A percentile compares a stretch with the other conserved stretches of the same genome.
Conservation (phyloP, 2,329 filamentous ascomycete species). For the Aureobasidium subglaciale region DNA sequence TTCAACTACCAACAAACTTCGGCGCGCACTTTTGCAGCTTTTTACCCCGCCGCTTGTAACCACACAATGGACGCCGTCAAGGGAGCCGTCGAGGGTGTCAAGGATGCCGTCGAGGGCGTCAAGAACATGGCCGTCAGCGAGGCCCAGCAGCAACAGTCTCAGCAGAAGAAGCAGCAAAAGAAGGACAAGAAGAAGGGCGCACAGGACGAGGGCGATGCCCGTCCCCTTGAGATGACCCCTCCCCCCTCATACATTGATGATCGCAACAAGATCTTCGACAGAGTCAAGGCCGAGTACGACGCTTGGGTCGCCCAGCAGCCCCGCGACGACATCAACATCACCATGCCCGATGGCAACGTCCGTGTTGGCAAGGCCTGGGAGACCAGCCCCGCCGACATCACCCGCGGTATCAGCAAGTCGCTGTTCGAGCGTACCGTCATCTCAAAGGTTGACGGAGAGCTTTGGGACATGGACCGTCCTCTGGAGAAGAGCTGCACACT, state of each 20-base stretch:
- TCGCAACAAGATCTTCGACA: slow-evolving; percentile 80
- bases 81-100: slow-evolving; percentile 16
- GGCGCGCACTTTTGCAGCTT: slow-evolving; percentile 8
- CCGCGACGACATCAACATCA: slow-evolving; percentile 66
- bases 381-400: slow-evolving; percentile 76
- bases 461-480: slow-evolving; percentile 91
- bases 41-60: slow-evolving; percentile 7
- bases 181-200: slow-evolving; percentile 45
- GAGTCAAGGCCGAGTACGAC: slow-evolving; percentile 76
- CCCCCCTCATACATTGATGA: slow-evolving; percentile 73
- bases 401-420: slow-evolving; percentile 74
- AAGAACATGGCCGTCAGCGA: slow-evolving; percentile 51
- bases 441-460: slow-evolving; percentile 71
- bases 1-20: background rate
- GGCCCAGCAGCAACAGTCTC: slow-evolving; percentile 19
- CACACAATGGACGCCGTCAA: slow-evolving; percentile 15
- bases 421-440: slow-evolving; percentile 81
- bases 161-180: slow-evolving; percentile 34
- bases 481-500: slow-evolving; percentile 82
- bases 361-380: slow-evolving; percentile 78
- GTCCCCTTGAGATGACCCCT: slow-evolving; percentile 42
- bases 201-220: slow-evolving; percentile 29
- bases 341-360: slow-evolving; percentile 63
- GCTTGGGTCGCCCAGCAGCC: slow-evolving; percentile 65
- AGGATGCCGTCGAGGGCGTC: slow-evolving; percentile 47